These are phyloP conservation scores for Rhododendron griersonianum DNA, from an alignment of 148 eudicot genomes.

Conservation along the genomic window DNA sequence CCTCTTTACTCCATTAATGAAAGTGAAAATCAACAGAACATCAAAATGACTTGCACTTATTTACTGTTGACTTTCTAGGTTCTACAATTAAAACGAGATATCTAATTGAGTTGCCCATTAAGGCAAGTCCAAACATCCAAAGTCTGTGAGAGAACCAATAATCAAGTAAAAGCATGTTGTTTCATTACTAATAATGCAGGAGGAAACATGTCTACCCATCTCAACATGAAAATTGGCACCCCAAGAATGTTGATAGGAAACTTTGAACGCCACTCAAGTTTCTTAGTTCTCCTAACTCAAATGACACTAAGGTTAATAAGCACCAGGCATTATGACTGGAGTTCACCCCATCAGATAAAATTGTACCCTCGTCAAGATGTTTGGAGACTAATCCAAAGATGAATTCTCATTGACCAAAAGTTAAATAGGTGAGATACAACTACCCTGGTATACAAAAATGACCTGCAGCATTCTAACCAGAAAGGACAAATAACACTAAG, in stretches of 20 bases:
- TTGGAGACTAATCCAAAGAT: background rate
- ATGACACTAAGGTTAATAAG: background rate
- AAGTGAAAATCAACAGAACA: background rate
- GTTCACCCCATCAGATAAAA: background rate
- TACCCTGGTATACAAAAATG: background rate
- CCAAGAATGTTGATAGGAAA: background rate
- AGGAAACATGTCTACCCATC: background rate
- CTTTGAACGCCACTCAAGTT: background rate
- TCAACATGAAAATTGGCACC: background rate
- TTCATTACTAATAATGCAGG: background rate
- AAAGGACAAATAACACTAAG: background rate
- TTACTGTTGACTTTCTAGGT: background rate
- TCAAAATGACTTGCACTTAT: background rate
- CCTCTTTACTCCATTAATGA: background rate
- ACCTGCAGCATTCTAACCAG: background rate
- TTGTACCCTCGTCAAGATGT: background rate
- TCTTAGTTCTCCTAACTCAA: background rate
- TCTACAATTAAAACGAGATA: background rate
- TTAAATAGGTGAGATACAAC: slow-evolving; percentile 1
- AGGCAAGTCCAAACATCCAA: background rate
- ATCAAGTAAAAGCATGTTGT: background rate
- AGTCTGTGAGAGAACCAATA: background rate
- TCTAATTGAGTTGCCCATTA: background rate
- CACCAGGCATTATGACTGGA: background rate
- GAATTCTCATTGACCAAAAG: background rate